A percentile compares a stretch with the other conserved stretches of the same genome.
Conservation (phyloP, 345 rosid species). For the Geranium brycei region DNA sequence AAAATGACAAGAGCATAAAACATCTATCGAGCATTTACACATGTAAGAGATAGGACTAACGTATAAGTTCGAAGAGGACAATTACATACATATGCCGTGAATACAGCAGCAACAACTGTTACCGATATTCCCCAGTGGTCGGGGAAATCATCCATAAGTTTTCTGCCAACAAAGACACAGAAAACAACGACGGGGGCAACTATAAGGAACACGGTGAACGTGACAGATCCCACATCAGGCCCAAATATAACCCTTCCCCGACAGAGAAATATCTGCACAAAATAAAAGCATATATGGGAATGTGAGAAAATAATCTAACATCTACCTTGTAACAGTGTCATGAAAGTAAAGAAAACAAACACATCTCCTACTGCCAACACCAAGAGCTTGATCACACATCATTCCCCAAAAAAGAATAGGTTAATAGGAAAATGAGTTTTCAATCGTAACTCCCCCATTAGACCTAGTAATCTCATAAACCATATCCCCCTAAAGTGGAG, state of each 20-base stretch:
- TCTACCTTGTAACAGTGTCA: neutral
- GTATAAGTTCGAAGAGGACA: constrained; percentile 9
- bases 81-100: constrained; percentile 47
- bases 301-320: constrained; percentile 1
- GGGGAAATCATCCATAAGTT: constrained; percentile 56
- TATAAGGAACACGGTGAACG: constrained; percentile 49
- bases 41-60: neutral
- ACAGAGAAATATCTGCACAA: constrained; percentile 53
- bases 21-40: no score
- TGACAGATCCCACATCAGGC: constrained; percentile 71
- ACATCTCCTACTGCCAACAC: no score
- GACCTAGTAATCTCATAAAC: no score
- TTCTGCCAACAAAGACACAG: constrained; percentile 66
- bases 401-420: no score
- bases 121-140: constrained; percentile 54
- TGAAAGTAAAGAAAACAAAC: no score
- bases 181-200: constrained; percentile 60
- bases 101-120: constrained; percentile 33
- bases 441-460: no score
- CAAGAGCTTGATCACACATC: no score
- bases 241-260: constrained; percentile 87
- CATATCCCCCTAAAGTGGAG: no score
- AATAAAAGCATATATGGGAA: neutral
- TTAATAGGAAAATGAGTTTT: no score
- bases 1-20: no score